Evolutionary conservation across 202 grass and related monocot species (phyloP), one percentile per base, ranked within the genome.

Genomic region (Sporobolus alterniflorus): DNA sequence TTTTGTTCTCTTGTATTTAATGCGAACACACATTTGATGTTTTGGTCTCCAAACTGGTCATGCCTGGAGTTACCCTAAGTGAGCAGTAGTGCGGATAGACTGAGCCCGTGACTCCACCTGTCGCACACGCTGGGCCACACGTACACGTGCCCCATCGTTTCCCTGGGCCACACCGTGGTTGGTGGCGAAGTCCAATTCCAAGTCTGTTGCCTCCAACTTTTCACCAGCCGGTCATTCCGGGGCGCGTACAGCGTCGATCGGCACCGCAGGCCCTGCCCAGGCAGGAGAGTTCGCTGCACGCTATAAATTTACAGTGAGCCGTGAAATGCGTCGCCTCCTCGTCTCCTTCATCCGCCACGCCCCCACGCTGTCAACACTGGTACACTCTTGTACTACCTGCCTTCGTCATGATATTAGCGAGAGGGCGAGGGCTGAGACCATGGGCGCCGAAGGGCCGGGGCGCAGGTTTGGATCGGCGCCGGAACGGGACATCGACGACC

Each of bases 401-500:
- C n/a, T 60, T 50, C 26, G 71, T 36, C 75, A 42, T 30, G 11
- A 13, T 72, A 64, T 75, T 14, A 5, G 33, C 0, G 54, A 17
- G 51, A 9, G 69, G 18, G 17, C 4, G 29, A 25, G 47, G 44
- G 41, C 22, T 5, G 22, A 7, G 13, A 82, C 9, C 78, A 90
- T 90, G 83, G 79, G 83, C 10, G 69, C 67, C 17, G 74, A 29
- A 39, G 69, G 57, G 36, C 64, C 33, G 59, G 34, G 10, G n/a
- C 71, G 36, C 30, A 68, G 74, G 46, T 39, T 14, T 11, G 84
- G 61, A 77, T 63, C 54, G 56, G 81, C 54, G 63, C 5, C 29
- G 63, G 88, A 94, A 89, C 79, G 79, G 78, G 93, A 99, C 85
- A 92, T 96, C 88, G 93, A 99, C 61, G 87, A 96, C 24, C 85